Conservation (phyloP, 2,329 filamentous ascomycete species). For the Ramularia endophylla region DNA sequence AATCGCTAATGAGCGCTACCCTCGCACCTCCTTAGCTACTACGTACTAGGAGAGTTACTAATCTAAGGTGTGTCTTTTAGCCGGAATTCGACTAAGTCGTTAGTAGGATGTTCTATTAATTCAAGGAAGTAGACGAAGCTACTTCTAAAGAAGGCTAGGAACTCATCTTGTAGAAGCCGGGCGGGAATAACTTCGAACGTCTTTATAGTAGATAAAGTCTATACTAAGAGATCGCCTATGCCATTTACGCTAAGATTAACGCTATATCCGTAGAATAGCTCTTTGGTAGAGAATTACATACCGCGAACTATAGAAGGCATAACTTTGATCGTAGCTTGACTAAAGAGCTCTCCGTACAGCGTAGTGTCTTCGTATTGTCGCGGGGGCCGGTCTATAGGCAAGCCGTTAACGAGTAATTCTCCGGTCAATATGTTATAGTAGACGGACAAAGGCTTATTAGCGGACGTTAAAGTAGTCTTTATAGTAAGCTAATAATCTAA, state of each 20-base stretch:
- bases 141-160: slow-evolving; percentile 47
- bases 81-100: not conserved
- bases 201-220: slow-evolving; percentile 27
- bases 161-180: slow-evolving; percentile 36
- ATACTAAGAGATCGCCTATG: slow-evolving; percentile 38
- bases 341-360: slow-evolving; percentile 49
- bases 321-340: slow-evolving; percentile 46
- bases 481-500: slow-evolving; percentile 6
- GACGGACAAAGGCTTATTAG: slow-evolving; percentile 16
- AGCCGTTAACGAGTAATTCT: slow-evolving; percentile 45
- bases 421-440: slow-evolving; percentile 45
- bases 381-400: slow-evolving; percentile 50
- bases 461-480: not conserved
- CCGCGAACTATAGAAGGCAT: slow-evolving; percentile 46
- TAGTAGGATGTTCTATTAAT: slow-evolving; percentile 48
- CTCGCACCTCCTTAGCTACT: no score
- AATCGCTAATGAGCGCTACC: no score
- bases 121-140: slow-evolving; percentile 44
- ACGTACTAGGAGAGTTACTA: no score
- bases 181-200: slow-evolving; percentile 35
- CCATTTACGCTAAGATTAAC: slow-evolving; percentile 33
- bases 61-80: not conserved
- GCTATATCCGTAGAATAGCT: slow-evolving; percentile 8
- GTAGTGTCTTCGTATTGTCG: slow-evolving; percentile 41
- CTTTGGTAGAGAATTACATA: slow-evolving; percentile 48